phyloP scores from a whole-genome alignment of 2,329 filamentous ascomycete species.

The Neofusicoccum kwambonambiense region DNA sequence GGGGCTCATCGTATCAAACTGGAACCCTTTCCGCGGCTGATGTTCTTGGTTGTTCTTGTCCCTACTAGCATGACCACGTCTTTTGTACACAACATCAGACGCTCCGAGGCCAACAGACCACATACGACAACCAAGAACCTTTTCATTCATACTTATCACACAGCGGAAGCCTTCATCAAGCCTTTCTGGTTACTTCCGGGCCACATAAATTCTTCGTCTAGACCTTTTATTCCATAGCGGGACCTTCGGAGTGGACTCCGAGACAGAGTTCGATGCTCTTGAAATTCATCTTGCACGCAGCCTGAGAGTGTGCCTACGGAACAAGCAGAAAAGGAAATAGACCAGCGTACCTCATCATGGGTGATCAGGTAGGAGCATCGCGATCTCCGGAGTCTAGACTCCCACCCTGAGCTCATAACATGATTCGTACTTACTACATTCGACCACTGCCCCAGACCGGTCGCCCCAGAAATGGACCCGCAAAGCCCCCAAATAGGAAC shows the following conservation, averaged over 20 bases:
- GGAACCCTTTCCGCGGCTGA: no score
- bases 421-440: neutral
- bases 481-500: neutral
- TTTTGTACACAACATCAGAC: no score
- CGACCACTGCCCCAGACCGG: neutral
- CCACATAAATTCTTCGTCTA: no score
- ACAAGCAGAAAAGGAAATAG: neutral
- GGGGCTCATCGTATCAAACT: no score
- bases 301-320: neutral
- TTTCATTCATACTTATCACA: no score
- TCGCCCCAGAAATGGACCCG: constrained; percentile 1
- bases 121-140: no score
- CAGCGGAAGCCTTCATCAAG: no score
- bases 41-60: no score
- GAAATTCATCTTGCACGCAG: neutral
- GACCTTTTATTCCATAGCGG: neutral
- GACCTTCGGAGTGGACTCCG: neutral
- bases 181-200: no score
- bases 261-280: neutral
- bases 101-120: no score
- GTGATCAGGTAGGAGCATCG: neutral
- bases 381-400: neutral
- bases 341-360: neutral
- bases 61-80: no score
- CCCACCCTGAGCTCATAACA: neutral